Percentiles rank a stretch among this genome's conserved stretches.
Conservation (phyloP, 2,329 filamentous ascomycete species). For the Talaromyces sp. region DNA sequence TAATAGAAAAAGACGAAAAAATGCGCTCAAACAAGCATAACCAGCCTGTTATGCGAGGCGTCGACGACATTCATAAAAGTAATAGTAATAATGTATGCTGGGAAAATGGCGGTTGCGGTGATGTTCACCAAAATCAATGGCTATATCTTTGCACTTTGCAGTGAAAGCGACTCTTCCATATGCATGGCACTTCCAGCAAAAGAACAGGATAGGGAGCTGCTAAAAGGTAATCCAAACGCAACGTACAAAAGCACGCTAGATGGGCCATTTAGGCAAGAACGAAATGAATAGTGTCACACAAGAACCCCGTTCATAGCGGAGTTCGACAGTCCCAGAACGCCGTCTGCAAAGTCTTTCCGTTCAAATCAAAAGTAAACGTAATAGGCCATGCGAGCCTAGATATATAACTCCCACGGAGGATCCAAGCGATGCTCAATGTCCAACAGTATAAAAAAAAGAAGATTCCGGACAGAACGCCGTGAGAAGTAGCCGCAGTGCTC, state of each 20-base stretch:
- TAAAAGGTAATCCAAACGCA: constrained; percentile 23
- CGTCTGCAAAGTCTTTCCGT: constrained; percentile 27
- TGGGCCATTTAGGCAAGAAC: constrained; percentile 30
- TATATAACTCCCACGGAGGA: constrained; percentile 24
- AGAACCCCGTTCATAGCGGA: constrained; percentile 26
- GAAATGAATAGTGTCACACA: constrained; percentile 27
- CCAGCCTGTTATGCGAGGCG: neutral
- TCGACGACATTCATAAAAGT: neutral
- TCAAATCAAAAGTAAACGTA: constrained; percentile 24
- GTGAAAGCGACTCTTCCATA: neutral
- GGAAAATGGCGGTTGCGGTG: neutral
- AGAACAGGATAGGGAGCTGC: constrained; percentile 9
- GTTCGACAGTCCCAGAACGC: constrained; percentile 35
- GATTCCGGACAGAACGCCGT: constrained; percentile 20
- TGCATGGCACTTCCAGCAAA: neutral
- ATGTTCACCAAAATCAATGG: neutral
- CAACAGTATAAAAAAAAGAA: constrained; percentile 17
- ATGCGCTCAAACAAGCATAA: neutral
- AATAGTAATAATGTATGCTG: neutral
- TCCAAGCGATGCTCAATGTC: constrained; percentile 29
- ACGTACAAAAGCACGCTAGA: constrained; percentile 33
- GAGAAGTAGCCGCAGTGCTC: constrained; percentile 13
- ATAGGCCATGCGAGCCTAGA: constrained; percentile 18
- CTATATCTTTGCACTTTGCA: neutral
- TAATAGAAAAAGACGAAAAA: neutral